Base-by-base conservation (phyloP, 805 yeast genomes). In the Candida nemodendra region DNA sequence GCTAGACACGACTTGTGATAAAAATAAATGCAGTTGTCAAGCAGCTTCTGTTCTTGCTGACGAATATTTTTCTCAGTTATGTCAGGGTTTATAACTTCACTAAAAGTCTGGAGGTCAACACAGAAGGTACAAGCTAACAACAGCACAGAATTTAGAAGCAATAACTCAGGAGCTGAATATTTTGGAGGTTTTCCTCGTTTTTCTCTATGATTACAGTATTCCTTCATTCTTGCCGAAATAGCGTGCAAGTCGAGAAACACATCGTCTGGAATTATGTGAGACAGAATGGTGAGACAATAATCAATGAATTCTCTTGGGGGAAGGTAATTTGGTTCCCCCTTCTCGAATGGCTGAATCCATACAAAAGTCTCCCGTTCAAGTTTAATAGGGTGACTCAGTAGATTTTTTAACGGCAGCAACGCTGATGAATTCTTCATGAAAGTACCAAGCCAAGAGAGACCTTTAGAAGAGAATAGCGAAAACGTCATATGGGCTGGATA, bases 1-100 rank as follows among this genome's bases (percentile, higher is more conserved):
- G 71, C 51, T 2, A 74, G 61, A 4, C 72, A 57, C 6, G 78
- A 54, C 42, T 75, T 65, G 47, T 75, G 78, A 47, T 71, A 81
- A 51, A 76, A 81, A 49, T 59, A 74, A 17, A 79, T 53, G 0
- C 79, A 59, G 47, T 71, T 72, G 12, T 56, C 49, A 5, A 66
- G 50, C n/a, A n/a, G n/a, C n/a, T n/a, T n/a, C n/a, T n/a, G n/a
- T n/a, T n/a, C n/a, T n/a, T n/a, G n/a, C n/a, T n/a, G n/a, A n/a
- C n/a, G n/a, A n/a, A n/a, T n/a, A n/a, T n/a, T n/a, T n/a, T n/a
- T n/a, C n/a, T n/a, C n/a, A n/a, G n/a, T n/a, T n/a, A n/a, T n/a
- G n/a, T n/a, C n/a, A n/a, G n/a, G n/a, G n/a, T n/a, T n/a, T n/a
- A n/a, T n/a, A n/a, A n/a, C n/a, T n/a, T n/a, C n/a, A n/a, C n/a